These are phyloP conservation scores for Hemisphaericaspora lyxosophila DNA, from an alignment of 1,139 yeast species.

Conservation along the genomic window DNA sequence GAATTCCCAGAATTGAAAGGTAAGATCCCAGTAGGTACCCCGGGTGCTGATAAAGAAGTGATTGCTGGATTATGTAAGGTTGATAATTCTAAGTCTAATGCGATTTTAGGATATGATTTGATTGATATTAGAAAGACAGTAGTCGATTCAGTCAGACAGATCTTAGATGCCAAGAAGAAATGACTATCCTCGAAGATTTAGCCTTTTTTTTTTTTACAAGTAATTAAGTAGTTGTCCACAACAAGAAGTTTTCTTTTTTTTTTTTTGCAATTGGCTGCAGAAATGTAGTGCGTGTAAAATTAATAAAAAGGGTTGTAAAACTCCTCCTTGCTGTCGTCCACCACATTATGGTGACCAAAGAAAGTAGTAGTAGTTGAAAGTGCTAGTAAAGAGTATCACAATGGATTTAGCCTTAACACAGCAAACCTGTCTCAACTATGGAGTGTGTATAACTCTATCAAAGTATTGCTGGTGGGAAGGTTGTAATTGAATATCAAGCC, in stretches of 20 bases:
- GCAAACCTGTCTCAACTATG: no score
- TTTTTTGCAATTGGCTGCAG: no score
- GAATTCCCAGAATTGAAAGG: conserved; percentile 21
- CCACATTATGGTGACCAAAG: no score
- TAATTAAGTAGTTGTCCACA: background rate
- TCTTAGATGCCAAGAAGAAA: conserved; percentile 22
- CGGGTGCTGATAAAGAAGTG: conserved; percentile 34
- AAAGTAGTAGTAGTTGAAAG: no score
- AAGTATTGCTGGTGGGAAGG: no score
- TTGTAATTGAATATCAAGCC: no score
- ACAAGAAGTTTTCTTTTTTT: background rate
- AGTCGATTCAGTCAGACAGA: conserved; percentile 45
- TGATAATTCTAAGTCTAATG: conserved; percentile 35
- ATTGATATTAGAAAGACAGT: conserved; percentile 36
- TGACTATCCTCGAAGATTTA: conserved; percentile 5
- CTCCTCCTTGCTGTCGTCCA: no score
- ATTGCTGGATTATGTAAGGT: conserved; percentile 23
- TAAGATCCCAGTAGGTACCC: conserved; percentile 40
- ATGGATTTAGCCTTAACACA: no score
- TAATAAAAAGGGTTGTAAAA: no score
- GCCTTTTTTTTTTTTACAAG: background rate
- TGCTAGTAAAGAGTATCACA: no score
- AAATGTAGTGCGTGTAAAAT: no score
- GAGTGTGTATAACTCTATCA: no score
- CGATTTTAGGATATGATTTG: conserved; percentile 37